Base-by-base conservation (phyloP, 2,329 filamentous ascomycete species). In the Truncatella angustata region DNA sequence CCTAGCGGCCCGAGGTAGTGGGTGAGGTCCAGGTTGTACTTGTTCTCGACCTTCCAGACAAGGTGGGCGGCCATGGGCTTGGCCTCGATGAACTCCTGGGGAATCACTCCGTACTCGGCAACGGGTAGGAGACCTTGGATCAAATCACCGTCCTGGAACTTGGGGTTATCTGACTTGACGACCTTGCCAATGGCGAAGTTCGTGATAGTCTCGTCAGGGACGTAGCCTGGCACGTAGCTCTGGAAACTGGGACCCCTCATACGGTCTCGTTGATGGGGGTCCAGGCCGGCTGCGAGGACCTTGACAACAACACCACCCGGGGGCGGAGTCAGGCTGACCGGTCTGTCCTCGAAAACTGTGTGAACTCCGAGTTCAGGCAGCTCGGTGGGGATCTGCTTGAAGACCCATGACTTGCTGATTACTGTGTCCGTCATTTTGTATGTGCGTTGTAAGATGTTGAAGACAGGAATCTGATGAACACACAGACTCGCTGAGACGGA, bases 31-130 rank as follows among this genome's bases (percentile, higher is more conserved):
- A 49, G 7, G 46, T 49, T 28, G 46, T 49, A 49, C 46, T 49
- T 49, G 46, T 49, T 49, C 30, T 49, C 46, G 6, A 39, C 32
- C 46, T 49, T 49, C 46, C 46, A 49, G 46, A 49, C 46, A 21
- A 49, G 46, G 21, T 20, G 46, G 2, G 46, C 12, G n/a, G 46
- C 46, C 46, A 49, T 49, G 24, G 32, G 32, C 20, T 24, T 49
- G 20, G 18, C 11, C 6, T 49, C 46, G 32, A 49, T 24, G 12
- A 49, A 21, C 46, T 49, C 46, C 46, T 49, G 36, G 30, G 46
- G 46, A 16, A 49, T 49, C 11, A 49, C 18, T 11, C 46, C 35
- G 21, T 49, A 49, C 46, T 49, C 46, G 18, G 46, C 30, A 4
- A 49, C 16, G 10, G 46, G 35, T 34, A 49, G 4, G 5, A 49